These are phyloP conservation scores for Penstemon eatonii DNA, from an alignment of 257 asterid genomes.

Conservation along the genomic window DNA sequence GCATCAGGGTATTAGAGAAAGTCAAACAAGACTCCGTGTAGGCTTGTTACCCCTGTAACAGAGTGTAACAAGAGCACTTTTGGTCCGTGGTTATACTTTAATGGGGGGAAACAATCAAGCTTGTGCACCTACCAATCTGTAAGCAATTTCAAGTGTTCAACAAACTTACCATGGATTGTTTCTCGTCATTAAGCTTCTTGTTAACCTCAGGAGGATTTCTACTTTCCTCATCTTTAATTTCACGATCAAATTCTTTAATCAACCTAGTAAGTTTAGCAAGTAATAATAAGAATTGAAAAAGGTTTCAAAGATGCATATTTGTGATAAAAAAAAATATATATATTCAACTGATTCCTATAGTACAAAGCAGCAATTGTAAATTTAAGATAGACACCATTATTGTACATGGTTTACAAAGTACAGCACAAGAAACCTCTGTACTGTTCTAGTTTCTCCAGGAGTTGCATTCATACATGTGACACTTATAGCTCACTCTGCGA, in stretches of 20 bases:
- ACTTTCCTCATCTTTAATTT: slow-evolving; percentile 90
- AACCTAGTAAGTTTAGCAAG: slow-evolving; percentile 45
- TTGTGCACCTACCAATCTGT: neutral
- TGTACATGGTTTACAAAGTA: slow-evolving; percentile 14
- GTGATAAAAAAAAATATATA: slow-evolving; percentile 19
- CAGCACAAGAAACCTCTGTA: slow-evolving; percentile 19
- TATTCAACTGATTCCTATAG: slow-evolving; percentile 18
- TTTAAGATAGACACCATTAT: slow-evolving; percentile 11
- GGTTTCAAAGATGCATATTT: slow-evolving; percentile 21
- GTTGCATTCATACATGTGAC: slow-evolving; percentile 1
- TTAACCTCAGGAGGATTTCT: slow-evolving; percentile 70
- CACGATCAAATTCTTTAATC: slow-evolving; percentile 95
- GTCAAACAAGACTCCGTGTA: neutral
- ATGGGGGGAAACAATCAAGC: slow-evolving; percentile 7
- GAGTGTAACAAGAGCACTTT: no score
- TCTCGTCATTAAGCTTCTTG: slow-evolving; percentile 93
- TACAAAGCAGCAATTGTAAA: slow-evolving; percentile 16
- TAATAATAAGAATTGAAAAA: slow-evolving; percentile 13
- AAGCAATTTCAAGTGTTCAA: slow-evolving; percentile 13
- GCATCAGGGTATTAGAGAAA: slow-evolving; percentile 15
- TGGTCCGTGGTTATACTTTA: neutral
- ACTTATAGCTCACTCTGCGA: slow-evolving; percentile 11
- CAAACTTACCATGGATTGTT: slow-evolving; percentile 78
- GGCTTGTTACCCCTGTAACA: neutral
- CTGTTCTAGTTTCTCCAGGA: slow-evolving; percentile 2